These are phyloP conservation scores for Cytospora schulzeri DNA, from an alignment of 2,329 filamentous ascomycete species.

Conservation along the genomic window DNA sequence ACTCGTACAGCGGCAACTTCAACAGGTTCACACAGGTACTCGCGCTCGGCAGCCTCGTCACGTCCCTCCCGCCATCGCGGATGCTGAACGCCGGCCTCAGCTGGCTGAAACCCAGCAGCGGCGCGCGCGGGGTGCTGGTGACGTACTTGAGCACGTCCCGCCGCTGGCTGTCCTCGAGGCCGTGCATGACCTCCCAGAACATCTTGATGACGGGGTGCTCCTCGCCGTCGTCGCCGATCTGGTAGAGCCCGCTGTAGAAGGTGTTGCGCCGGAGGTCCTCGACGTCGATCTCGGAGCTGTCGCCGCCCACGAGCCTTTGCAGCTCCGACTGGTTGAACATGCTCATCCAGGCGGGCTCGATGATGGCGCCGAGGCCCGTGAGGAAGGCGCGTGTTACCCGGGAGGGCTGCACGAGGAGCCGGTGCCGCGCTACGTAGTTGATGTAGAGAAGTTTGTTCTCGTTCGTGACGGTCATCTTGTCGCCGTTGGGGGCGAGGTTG, in stretches of 20 bases:
- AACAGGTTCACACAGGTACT: slow-evolving; percentile 95
- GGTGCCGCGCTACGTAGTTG: slow-evolving; percentile 84
- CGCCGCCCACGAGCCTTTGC: slow-evolving; percentile 89
- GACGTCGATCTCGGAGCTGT: slow-evolving; percentile 82
- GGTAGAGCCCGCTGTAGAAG: slow-evolving; percentile 83
- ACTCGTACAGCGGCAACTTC: slow-evolving; percentile 83
- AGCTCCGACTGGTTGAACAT: slow-evolving; percentile 99
- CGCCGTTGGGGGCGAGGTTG: slow-evolving; percentile 76
- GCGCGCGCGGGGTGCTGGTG: slow-evolving; percentile 87
- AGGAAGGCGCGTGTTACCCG: slow-evolving; percentile 88
- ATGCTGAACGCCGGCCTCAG: slow-evolving; percentile 88
- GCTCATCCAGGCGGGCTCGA: slow-evolving; percentile 88
- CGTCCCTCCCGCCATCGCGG: slow-evolving; percentile 75
- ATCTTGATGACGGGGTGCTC: slow-evolving; percentile 85
- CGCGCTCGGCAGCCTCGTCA: slow-evolving; percentile 81
- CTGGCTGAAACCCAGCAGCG: slow-evolving; percentile 84
- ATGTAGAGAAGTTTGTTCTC: slow-evolving; percentile 94
- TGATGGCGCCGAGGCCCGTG: slow-evolving; percentile 81
- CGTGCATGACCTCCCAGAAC: slow-evolving; percentile 89
- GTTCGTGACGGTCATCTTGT: slow-evolving; percentile 80
- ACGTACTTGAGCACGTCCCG: slow-evolving; percentile 93
- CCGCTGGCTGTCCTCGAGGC: slow-evolving; percentile 74
- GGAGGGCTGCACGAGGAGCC: slow-evolving; percentile 77
- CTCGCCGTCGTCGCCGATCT: slow-evolving; percentile 81
- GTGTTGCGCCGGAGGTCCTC: slow-evolving; percentile 85